Evolutionary conservation across 73 alveolate species (phyloP).

Genomic region (Effrenium voratum): DNA sequence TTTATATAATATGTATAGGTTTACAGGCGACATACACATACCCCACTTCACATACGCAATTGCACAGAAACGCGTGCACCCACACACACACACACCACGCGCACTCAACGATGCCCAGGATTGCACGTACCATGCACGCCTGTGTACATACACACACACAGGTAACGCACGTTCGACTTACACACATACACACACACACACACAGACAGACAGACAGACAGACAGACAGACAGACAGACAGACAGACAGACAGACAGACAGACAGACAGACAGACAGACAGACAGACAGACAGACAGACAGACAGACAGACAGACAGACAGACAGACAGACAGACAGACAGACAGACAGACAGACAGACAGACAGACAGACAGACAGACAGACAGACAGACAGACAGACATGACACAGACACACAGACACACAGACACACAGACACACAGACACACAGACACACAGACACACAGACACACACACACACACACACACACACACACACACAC

Average conservation of each 20-base stretch:
- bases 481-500: not conserved
- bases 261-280: not conserved
- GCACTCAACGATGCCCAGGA: too few species aligned
- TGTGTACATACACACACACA: not conserved
- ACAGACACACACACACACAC: too few species aligned
- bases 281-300: not conserved
- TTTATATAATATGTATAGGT: not conserved
- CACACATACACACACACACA: not conserved
- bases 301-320: not conserved
- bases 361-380: not conserved
- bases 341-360: conserved; percentile 8
- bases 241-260: not conserved
- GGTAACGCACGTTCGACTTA: not conserved
- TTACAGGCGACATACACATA: not conserved
- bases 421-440: not conserved
- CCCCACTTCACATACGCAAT: not conserved
- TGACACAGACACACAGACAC: not conserved
- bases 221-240: not conserved
- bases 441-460: too few species aligned
- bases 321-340: not conserved
- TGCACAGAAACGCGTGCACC: not conserved
- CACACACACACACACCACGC: not conserved
- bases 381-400: not conserved
- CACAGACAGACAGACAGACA: not conserved
- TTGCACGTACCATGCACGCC: too few species aligned